Percentiles rank a stretch among this genome's conserved stretches.
phyloP scores from a whole-genome alignment of 1,284 basidiomycete species.

The Pseudozyma hubeiensis region DNA sequence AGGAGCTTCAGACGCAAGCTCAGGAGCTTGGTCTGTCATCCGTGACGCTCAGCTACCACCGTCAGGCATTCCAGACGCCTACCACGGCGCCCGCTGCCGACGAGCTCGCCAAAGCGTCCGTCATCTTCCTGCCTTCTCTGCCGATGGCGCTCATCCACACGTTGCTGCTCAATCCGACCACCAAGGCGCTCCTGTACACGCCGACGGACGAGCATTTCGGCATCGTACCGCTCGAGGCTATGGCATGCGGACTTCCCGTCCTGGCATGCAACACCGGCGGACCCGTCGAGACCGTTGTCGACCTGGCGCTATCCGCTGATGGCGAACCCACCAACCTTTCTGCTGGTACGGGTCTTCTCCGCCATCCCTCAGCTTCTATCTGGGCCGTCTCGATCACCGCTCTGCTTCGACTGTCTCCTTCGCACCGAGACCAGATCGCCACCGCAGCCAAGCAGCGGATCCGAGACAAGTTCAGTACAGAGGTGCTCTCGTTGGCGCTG shows the following conservation, averaged over 20 bases:
- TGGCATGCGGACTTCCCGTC: conserved; percentile 90
- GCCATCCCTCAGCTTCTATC: conserved; percentile 39
- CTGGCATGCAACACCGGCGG: conserved; percentile 90
- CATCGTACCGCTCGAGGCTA: conserved; percentile 94
- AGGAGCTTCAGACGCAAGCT: conserved; percentile 56
- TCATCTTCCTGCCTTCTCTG: conserved; percentile 62
- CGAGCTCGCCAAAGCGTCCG: conserved; percentile 24
- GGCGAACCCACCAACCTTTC: conserved; percentile 39
- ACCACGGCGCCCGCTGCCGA: conserved; percentile 41
- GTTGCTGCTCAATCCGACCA: conserved; percentile 47
- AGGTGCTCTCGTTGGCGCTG: conserved; percentile 43
- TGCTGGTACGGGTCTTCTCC: conserved; percentile 51
- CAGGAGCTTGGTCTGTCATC: conserved; percentile 70
- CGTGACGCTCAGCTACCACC: conserved; percentile 59
- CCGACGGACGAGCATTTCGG: conserved; percentile 97
- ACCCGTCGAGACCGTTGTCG: conserved; percentile 87
- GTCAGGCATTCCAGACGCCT: conserved; percentile 62
- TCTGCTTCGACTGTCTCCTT: conserved; percentile 28
- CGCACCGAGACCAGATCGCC: conserved; percentile 15
- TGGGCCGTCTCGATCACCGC: conserved; percentile 48
- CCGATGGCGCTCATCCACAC: conserved; percentile 60
- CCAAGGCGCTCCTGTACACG: conserved; percentile 80
- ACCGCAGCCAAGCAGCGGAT: conserved; percentile 29
- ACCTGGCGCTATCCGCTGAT: conserved; percentile 68
- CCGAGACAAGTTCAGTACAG: conserved; percentile 35